A percentile compares a stretch with the other conserved stretches of the same genome.
Conservation (phyloP, 2,329 filamentous ascomycete genomes). For the Sclerotinia subarctica region DNA sequence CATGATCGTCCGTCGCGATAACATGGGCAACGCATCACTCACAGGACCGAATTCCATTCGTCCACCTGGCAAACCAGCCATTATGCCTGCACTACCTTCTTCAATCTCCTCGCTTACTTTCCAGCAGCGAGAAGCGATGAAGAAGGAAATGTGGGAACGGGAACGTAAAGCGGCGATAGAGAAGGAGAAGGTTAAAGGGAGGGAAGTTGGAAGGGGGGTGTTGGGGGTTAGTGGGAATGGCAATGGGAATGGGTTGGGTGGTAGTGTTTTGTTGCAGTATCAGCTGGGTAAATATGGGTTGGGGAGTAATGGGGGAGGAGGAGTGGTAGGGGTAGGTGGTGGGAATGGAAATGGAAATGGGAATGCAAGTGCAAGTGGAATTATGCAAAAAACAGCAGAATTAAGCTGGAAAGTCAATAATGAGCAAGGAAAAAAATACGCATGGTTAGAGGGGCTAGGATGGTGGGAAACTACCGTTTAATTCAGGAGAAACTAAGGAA, state of each 20-base stretch:
- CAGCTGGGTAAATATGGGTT: conserved; percentile 3
- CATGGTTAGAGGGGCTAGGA: conserved; percentile 14
- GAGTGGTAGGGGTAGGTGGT: too few relatives aligned
- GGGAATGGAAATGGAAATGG: too few relatives aligned
- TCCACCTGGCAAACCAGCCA: neutral
- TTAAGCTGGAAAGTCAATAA: neutral
- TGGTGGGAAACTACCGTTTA: conserved; percentile 17
- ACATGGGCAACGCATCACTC: conserved; percentile 28
- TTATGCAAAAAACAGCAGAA: conserved; percentile 1
- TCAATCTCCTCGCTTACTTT: conserved; percentile 35
- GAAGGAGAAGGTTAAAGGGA: conserved; percentile 27
- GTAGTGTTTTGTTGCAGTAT: neutral
- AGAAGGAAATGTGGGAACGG: conserved; percentile 46
- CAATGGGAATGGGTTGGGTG: neutral
- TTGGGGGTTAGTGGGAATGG: neutral
- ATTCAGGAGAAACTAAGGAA: neutral
- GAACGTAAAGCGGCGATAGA: conserved; percentile 42
- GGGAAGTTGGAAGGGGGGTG: neutral
- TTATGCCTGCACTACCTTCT: neutral
- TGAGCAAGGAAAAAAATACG: conserved; percentile 16
- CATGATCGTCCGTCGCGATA: conserved; percentile 51
- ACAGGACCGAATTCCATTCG: neutral
- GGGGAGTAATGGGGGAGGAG: neutral
- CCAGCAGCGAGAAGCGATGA: conserved; percentile 49
- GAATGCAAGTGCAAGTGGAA: neutral